Evolutionary conservation across 805 yeast genomes (phyloP).

Genomic region (Yarrowia porcina): DNA sequence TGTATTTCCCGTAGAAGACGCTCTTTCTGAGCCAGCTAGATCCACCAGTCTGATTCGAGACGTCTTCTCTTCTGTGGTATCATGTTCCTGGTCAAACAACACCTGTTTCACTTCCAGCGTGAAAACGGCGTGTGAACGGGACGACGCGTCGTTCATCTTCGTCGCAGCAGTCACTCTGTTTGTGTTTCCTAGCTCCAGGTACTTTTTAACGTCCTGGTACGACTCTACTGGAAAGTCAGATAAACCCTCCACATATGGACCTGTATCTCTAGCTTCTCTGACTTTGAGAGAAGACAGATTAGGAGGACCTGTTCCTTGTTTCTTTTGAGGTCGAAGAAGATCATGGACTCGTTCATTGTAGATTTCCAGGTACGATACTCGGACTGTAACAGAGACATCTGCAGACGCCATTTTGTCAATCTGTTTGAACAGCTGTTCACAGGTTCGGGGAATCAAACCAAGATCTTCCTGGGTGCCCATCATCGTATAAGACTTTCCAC

Average conservation of each 20-base stretch:
- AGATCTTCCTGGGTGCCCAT: constrained; percentile 51
- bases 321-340: constrained; percentile 41
- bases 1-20: constrained; percentile 57
- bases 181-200: constrained; percentile 51
- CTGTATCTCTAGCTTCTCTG: constrained; percentile 62
- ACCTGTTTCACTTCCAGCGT: constrained; percentile 62
- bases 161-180: constrained; percentile 69
- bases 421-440: constrained; percentile 51
- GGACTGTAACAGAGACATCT: constrained; percentile 43
- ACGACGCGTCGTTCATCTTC: constrained; percentile 65
- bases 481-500: constrained; percentile 85
- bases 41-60: constrained; percentile 71
- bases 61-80: constrained; percentile 45
- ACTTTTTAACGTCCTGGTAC: constrained; percentile 49
- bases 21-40: constrained; percentile 79
- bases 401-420: constrained; percentile 41
- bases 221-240: constrained; percentile 50
- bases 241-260: constrained; percentile 71
- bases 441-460: constrained; percentile 66
- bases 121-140: constrained; percentile 79
- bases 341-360: constrained; percentile 77
- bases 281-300: constrained; percentile 43
- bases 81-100: constrained; percentile 37
- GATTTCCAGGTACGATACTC: constrained; percentile 66
- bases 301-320: background rate